Conservation (phyloP, 2,329 filamentous ascomycete species). For the Piedraia hortae region DNA sequence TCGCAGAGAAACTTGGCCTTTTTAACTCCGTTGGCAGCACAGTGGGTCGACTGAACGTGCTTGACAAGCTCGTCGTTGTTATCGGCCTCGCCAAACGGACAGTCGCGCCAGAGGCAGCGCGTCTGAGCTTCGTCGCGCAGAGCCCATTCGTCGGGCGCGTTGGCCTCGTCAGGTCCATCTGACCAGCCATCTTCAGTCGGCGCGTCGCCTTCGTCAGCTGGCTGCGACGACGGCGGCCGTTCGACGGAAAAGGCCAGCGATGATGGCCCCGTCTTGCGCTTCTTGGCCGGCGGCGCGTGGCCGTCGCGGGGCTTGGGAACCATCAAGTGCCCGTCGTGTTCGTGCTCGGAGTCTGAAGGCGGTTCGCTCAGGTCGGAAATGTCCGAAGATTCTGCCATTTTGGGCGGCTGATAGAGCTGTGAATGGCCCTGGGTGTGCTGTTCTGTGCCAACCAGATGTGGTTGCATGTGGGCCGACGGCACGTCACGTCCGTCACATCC, state of each 20-base stretch:
- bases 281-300: constrained; percentile 13
- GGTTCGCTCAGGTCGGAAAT: constrained; percentile 35
- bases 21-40: constrained; percentile 37
- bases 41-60: constrained; percentile 59
- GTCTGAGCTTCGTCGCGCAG: constrained; percentile 16
- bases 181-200: constrained; percentile 75
- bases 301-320: constrained; percentile 19
- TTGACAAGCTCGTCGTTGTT: constrained; percentile 25
- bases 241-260: constrained; percentile 5
- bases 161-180: constrained; percentile 31
- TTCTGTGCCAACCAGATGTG: too few relatives aligned
- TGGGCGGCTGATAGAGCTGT: background rate
- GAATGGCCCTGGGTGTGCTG: background rate
- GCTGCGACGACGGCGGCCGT: constrained; percentile 13
- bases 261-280: constrained; percentile 11
- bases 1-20: constrained; percentile 98
- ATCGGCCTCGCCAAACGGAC: constrained; percentile 19
- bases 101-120: constrained; percentile 24
- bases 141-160: constrained; percentile 16
- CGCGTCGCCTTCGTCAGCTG: constrained; percentile 15
- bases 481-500: constrained; percentile 1
- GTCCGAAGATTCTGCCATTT: constrained; percentile 25
- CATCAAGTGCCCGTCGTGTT: constrained; percentile 28
- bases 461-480: background rate
- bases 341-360: constrained; percentile 28